Evolutionary conservation across 768 basidiomycete genomes (phyloP).

Genomic region (Pisolithus orientalis): DNA sequence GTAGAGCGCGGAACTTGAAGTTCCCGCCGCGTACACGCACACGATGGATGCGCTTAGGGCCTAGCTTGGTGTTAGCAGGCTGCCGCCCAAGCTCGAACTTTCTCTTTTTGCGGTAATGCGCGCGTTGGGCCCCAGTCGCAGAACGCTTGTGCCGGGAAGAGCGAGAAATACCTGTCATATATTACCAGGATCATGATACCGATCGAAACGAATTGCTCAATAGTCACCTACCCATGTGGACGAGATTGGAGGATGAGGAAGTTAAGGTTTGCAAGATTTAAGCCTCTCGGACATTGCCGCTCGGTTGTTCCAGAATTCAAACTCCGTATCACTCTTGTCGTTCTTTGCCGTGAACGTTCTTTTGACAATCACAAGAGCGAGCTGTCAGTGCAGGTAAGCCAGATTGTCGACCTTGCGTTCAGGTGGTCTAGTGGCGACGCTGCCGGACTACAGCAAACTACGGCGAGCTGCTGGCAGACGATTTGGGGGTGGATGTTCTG

Average conservation of each 20-base stretch:
- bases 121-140: slow-evolving; percentile 84
- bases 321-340: not conserved
- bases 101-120: slow-evolving; percentile 99
- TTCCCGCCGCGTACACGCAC: slow-evolving; percentile 96
- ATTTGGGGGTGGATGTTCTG: slow-evolving; percentile 13
- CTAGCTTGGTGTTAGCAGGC: slow-evolving; percentile 94
- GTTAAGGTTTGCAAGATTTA: slow-evolving; percentile 8
- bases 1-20: slow-evolving; percentile 90
- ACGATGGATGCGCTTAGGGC: slow-evolving; percentile 89
- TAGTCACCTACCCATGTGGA: slow-evolving; percentile 66
- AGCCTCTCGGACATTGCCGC: not conserved
- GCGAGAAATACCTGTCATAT: slow-evolving; percentile 82
- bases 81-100: slow-evolving; percentile 99
- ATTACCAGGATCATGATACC: slow-evolving; percentile 4
- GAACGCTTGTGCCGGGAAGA: slow-evolving; percentile 97
- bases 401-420: not conserved
- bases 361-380: not conserved
- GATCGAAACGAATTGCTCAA: slow-evolving; percentile 17
- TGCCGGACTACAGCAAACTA: not conserved
- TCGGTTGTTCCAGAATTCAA: not conserved
- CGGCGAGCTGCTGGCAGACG: not conserved
- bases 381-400: not conserved
- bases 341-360: not conserved
- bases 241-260: slow-evolving; percentile 59
- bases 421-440: not conserved